phyloP scores from a whole-genome alignment of 225 moss, liverwort and hornwort genomes.

The Physcomitrium patens region DNA sequence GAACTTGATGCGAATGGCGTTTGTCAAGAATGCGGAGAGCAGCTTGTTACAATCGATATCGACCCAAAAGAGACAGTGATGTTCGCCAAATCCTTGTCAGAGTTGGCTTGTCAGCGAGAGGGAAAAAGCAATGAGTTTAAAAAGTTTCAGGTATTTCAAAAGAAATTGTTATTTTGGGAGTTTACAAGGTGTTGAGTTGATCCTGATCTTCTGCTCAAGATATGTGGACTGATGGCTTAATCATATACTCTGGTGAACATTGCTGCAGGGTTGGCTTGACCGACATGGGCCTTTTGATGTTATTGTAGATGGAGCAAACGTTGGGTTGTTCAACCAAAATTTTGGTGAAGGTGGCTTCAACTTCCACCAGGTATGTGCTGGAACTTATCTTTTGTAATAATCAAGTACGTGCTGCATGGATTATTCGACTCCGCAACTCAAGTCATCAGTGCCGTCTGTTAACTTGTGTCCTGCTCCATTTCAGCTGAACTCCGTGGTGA shows the following conservation, averaged over 20 bases:
- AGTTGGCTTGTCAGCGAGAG: constrained; percentile 75
- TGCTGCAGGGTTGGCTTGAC: constrained; percentile 85
- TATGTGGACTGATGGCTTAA: constrained; percentile 15
- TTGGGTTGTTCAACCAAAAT: constrained; percentile 91
- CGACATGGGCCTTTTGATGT: constrained; percentile 84
- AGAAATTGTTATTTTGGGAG: neutral
- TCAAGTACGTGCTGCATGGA: neutral
- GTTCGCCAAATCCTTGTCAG: constrained; percentile 84
- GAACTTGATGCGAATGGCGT: constrained; percentile 67
- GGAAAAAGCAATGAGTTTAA: constrained; percentile 80
- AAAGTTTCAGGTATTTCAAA: constrained; percentile 74
- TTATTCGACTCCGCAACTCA: neutral
- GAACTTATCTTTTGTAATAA: neutral
- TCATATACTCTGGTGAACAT: constrained; percentile 12
- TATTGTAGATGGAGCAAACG: constrained; percentile 91
- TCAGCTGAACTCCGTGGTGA: constrained; percentile 92
- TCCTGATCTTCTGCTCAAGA: constrained; percentile 8
- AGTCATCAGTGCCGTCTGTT: constrained; percentile 2
- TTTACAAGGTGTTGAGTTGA: constrained; percentile 2
- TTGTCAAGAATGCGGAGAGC: constrained; percentile 76
- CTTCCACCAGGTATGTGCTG: constrained; percentile 56
- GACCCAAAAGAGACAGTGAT: constrained; percentile 85
- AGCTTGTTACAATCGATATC: constrained; percentile 86
- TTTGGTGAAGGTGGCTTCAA: constrained; percentile 91
- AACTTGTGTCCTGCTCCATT: constrained; percentile 21